Base-by-base conservation (phyloP, 306 rosid genomes). In the Betula pendula region DNA sequence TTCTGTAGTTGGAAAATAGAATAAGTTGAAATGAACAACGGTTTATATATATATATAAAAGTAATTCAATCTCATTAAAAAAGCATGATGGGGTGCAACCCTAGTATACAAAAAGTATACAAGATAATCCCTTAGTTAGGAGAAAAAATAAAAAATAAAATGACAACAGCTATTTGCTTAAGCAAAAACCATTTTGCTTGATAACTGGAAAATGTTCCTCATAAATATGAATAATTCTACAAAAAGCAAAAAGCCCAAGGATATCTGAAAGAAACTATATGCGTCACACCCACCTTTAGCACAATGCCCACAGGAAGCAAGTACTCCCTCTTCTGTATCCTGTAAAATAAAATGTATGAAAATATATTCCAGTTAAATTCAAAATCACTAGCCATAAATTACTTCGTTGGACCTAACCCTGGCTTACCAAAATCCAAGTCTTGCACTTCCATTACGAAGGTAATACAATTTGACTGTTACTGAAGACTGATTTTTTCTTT, bases 341-440 rank as follows among this genome's bases (percentile, higher is more conserved):
- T 95, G 86, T 72, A 86, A 80, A 85, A 75, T 81, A 71, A 74
- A 75, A 20, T 40, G 82, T 48, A 43, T 27, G 45, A 75, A 69
- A 42, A 73, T 33, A 55, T 72, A 24, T 16, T 48, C 45, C 48
- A 50, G 33, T 74, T 72, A 68, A 29, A 59, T 74, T 76, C 68
- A 63, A 77, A 73, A 74, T 49, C 65, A 76, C 20, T 68, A 85
- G n/a, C 78, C 62, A 66, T 56, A 79, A 44, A n/a, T 13, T 35
- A 42, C 60, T 77, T 48, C 50, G 15, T 16, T 69, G 60, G 77
- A 79, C 70, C 63, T 60, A 84, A 75, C 58, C 76, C 62, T 29
- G 76, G 67, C 91, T 84, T 89, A 95, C 98, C 98, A 95, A 83
- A 92, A 86, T 79, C 98, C 96, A 70, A 95, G 81, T 75, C 98